Percentiles rank a stretch among this genome's conserved stretches.
Conservation (phyloP, 2,329 filamentous ascomycete genomes). For the Epichloe amarillans region DNA sequence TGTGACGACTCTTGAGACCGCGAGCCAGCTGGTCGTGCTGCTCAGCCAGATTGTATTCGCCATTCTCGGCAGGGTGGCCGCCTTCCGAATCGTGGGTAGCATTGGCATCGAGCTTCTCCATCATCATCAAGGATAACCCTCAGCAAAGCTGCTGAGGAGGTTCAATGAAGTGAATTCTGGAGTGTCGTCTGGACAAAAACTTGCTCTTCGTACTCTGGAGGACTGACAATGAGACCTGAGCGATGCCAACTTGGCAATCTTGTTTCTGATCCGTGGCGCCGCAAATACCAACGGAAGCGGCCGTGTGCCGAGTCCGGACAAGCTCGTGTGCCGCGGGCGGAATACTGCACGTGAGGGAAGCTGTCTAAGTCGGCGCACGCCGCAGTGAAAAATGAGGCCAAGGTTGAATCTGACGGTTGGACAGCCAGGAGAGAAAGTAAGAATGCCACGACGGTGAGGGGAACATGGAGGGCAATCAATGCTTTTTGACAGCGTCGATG, state of each 20-base stretch:
- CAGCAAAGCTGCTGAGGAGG: background rate
- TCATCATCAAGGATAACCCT: background rate
- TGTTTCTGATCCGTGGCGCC: background rate
- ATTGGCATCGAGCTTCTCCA: slow-evolving; percentile 10
- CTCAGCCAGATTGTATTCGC: slow-evolving; percentile 23
- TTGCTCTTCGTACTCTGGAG: background rate
- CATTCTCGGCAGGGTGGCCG: slow-evolving; percentile 10
- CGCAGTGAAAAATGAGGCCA: background rate
- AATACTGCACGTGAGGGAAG: background rate
- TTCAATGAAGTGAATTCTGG: background rate
- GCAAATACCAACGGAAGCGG: background rate
- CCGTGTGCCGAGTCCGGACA: background rate
- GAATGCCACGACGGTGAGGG: background rate
- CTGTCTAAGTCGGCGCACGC: background rate
- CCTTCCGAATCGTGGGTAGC: slow-evolving; percentile 11
- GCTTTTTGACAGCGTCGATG: background rate
- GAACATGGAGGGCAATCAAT: background rate
- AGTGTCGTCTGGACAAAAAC: background rate
- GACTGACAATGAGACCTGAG: background rate
- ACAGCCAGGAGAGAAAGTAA: background rate
- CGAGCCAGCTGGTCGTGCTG: slow-evolving; percentile 35
- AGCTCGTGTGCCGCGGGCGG: background rate
- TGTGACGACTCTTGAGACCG: slow-evolving; percentile 45
- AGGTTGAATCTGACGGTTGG: background rate
- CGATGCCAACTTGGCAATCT: background rate